These are phyloP conservation scores for Erysiphe pulchra DNA, from an alignment of 2,329 filamentous ascomycete species.

Conservation along the genomic window DNA sequence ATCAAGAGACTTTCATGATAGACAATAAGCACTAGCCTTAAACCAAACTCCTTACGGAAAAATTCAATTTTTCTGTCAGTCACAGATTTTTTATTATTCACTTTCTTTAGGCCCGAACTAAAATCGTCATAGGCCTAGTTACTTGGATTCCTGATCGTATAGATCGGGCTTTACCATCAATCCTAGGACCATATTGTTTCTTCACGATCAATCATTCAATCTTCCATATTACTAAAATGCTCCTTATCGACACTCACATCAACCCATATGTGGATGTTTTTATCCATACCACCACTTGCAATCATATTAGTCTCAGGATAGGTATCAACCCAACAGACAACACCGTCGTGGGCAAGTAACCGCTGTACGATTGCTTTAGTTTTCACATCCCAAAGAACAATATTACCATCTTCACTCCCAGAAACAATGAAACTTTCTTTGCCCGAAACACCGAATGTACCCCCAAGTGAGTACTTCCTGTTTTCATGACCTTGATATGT, in stretches of 20 bases:
- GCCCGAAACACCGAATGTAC: constrained; percentile 51
- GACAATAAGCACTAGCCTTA: no score
- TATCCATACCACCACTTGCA: constrained; percentile 36
- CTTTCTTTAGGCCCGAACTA: no score
- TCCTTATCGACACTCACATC: constrained; percentile 14
- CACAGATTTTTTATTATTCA: no score
- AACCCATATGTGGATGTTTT: constrained; percentile 34
- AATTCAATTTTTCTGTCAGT: no score
- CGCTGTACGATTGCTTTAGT: constrained; percentile 62
- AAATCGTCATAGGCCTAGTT: no score
- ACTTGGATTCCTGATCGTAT: no score
- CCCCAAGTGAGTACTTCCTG: constrained; percentile 57
- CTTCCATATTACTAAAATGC: constrained; percentile 3
- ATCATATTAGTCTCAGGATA: constrained; percentile 25
- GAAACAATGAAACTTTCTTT: constrained; percentile 40
- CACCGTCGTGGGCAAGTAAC: constrained; percentile 25
- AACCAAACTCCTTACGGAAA: no score
- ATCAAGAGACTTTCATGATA: no score
- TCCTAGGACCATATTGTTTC: no score
- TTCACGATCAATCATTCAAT: neutral
- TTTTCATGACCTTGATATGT: constrained; percentile 91
- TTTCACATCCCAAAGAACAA: constrained; percentile 76
- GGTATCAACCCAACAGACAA: constrained; percentile 42
- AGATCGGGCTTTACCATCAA: no score
- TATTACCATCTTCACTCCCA: constrained; percentile 66